Base-by-base conservation (phyloP, 352 stramenopile genomes). In the Pythium myriotylum region DNA sequence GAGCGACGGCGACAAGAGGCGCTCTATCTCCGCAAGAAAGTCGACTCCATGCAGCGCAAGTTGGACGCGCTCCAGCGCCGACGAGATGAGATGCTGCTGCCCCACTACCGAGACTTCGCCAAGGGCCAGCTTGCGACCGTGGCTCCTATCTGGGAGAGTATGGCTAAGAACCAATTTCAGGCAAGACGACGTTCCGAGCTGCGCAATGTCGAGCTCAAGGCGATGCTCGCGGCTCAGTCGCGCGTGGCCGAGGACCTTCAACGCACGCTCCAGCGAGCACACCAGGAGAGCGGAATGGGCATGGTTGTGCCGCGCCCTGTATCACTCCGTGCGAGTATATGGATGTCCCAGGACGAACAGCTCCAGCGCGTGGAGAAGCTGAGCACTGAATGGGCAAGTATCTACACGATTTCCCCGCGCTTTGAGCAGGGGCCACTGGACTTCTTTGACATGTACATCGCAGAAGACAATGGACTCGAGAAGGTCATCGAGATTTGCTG, bases 1-100 rank as follows among this genome's bases (percentile, higher is more conserved):
- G 62, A 69, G 17, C 62, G 62, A 9, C 54, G 61, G 40, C 61
- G 61, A 23, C 37, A 59, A 5, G 61, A 68, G 54, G 41, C 62
- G 9, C 33, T 29, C 22, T 37, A 47, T 22, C 55, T 70, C 1
- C 49, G 50, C 0, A 54, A 37, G 9, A 52, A 61, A 17, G 27
- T 43, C 12, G 45, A 22, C 7, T 16, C 48, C 22, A 51, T 70
- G 40, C 40, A 65, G 32, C 14, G n/a, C 22, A 50, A 59, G 24
- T 41, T 65, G 12, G 4, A 26, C 13, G 20, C 39, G 3, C 42
- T 65, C 6, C 49, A 37, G 13, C 13, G 51, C 1, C 49, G 40
- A 0, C 58, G 58, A 6, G 42, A 61, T 14, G 19, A 33, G 12
- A 48, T 57, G 13, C 20, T 65, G 32, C 23, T 22, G 16, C 40